These are phyloP conservation scores for Alternaria arbusti DNA, from an alignment of 2,329 filamentous ascomycete species.

Conservation along the genomic window DNA sequence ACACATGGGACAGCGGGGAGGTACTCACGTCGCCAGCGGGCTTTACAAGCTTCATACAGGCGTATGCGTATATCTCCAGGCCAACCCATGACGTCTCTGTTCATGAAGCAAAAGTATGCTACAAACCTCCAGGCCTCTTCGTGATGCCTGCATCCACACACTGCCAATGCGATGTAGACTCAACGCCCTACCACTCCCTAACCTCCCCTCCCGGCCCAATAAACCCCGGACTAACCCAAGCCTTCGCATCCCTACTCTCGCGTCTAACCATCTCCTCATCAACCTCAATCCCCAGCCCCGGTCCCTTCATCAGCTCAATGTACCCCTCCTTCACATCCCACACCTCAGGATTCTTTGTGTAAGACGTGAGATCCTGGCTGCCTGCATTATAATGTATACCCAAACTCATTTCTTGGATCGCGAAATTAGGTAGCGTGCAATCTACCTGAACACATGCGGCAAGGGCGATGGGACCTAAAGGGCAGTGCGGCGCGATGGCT, in stretches of 20 bases:
- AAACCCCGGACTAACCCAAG: constrained; percentile 73
- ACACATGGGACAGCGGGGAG: background rate
- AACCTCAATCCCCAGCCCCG: constrained; percentile 71
- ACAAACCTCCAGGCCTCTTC: background rate
- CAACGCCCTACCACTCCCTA: constrained; percentile 65
- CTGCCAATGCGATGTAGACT: background rate
- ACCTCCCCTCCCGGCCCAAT: constrained; percentile 70
- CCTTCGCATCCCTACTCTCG: constrained; percentile 63
- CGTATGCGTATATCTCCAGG: background rate
- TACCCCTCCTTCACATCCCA: constrained; percentile 72
- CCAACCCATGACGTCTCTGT: background rate
- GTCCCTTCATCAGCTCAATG: constrained; percentile 64
- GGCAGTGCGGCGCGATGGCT: constrained; percentile 75
- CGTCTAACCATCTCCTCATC: constrained; percentile 72
- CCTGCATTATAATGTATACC: constrained; percentile 77
- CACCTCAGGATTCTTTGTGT: constrained; percentile 68
- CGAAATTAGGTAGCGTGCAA: constrained; percentile 65
- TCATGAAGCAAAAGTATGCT: background rate
- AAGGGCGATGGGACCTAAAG: constrained; percentile 73
- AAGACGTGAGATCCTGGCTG: constrained; percentile 59
- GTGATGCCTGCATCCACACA: background rate
- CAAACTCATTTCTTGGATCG: constrained; percentile 78
- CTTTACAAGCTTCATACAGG: background rate
- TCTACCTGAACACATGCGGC: constrained; percentile 75
- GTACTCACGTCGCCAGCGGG: background rate